These are phyloP conservation scores for Pseudopediastrum boryanum DNA, from an alignment of 139 green algal species.

Conservation along the genomic window DNA sequence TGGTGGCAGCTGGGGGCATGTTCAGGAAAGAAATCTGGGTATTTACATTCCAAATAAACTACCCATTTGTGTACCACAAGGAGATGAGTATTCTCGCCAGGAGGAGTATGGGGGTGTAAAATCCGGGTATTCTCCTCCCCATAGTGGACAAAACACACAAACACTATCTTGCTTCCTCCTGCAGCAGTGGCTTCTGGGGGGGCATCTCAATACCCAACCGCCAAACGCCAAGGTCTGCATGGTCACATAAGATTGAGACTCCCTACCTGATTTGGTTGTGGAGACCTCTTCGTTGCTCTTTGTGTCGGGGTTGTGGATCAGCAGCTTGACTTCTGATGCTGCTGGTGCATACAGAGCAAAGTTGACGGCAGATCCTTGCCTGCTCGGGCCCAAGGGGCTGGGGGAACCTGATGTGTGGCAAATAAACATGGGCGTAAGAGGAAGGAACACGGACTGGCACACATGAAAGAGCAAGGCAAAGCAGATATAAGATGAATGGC, in stretches of 20 bases:
- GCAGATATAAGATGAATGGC: too few relatives aligned
- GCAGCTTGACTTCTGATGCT: constrained; percentile 71
- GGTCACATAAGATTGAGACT: background rate
- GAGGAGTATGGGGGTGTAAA: background rate
- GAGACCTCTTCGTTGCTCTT: constrained; percentile 48
- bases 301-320: constrained; percentile 59
- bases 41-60: too few relatives aligned
- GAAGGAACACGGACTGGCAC: too few relatives aligned
- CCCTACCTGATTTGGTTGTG: constrained; percentile 54
- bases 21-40: too few relatives aligned
- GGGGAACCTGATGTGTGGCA: constrained; percentile 40
- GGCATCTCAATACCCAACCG: background rate
- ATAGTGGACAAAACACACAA: background rate
- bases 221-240: background rate
- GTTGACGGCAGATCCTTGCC: constrained; percentile 64
- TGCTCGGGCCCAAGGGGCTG: constrained; percentile 78
- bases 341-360: constrained; percentile 80
- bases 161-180: background rate
- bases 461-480: too few relatives aligned
- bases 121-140: background rate
- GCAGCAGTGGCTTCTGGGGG: background rate
- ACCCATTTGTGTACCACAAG: too few relatives aligned
- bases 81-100: background rate
- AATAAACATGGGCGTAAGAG: too few relatives aligned
- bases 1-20: too few relatives aligned